phyloP scores from a whole-genome alignment of 305 asterid genomes.

The Fraxinus floribunda region DNA sequence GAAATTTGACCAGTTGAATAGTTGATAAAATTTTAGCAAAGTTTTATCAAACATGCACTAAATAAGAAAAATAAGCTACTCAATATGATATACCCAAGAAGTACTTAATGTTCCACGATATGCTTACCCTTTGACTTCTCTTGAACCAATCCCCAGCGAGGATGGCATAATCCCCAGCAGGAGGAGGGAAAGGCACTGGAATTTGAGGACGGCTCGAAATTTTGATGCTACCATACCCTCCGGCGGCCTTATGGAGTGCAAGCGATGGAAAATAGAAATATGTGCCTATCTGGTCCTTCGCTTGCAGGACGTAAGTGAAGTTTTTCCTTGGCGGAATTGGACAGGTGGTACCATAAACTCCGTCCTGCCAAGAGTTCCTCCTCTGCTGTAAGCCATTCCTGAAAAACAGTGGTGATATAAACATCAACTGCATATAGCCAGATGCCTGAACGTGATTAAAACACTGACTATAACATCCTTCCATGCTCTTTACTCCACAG shows the following conservation, averaged over 20 bases:
- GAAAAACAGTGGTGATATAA: background rate
- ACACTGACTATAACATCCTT: background rate
- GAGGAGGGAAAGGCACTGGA: conserved; percentile 83
- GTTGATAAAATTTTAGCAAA: no score
- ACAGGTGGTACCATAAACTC: conserved; percentile 71
- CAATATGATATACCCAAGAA: background rate
- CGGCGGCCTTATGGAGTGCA: conserved; percentile 79
- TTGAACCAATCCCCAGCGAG: conserved; percentile 96
- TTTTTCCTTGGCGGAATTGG: conserved; percentile 81
- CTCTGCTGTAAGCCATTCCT: conserved; percentile 96
- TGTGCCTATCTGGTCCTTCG: conserved; percentile 93
- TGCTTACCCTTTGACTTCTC: conserved; percentile 67
- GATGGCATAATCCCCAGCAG: conserved; percentile 66
- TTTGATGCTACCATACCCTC: conserved; percentile 83
- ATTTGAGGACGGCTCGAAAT: conserved; percentile 79
- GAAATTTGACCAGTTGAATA: no score
- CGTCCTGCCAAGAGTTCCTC: conserved; percentile 96
- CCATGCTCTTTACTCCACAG: background rate
- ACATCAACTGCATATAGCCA: background rate
- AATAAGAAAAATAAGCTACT: background rate
- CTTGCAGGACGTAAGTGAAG: conserved; percentile 83
- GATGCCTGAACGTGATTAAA: background rate
- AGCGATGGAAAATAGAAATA: conserved; percentile 91
- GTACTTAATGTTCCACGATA: background rate
- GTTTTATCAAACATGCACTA: background rate